Percentiles rank a stretch among this genome's conserved stretches.
These are phyloP conservation scores for Carex cristatella DNA, from an alignment of 176 grass and related monocot species.

Conservation along the genomic window DNA sequence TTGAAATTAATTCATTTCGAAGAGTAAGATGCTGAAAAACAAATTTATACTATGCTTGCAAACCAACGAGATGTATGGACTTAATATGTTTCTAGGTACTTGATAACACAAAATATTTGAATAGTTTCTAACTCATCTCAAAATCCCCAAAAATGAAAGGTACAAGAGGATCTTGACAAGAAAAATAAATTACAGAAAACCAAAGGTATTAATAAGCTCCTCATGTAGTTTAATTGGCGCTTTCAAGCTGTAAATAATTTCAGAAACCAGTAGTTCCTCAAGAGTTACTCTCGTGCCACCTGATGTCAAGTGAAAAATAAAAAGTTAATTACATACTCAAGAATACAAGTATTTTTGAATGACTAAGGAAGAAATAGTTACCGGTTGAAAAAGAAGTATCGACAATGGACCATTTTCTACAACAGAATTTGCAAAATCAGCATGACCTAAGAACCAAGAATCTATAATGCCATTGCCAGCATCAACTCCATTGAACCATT, in stretches of 20 bases:
- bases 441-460: slow-evolving; percentile 58
- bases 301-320: not conserved
- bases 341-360: not conserved
- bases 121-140: not conserved
- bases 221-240: not conserved
- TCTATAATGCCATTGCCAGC: slow-evolving; percentile 51
- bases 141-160: not conserved
- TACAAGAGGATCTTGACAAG: not conserved
- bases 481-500: slow-evolving; percentile 61
- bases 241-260: not conserved
- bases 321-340: not conserved
- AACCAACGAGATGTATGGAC: no score
- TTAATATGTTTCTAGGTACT: no score
- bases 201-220: not conserved
- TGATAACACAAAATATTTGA: no score
- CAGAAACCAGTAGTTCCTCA: not conserved
- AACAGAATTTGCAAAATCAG: slow-evolving; percentile 23
- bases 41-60: no score
- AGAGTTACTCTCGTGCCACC: not conserved
- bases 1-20: no score
- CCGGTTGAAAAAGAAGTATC: slow-evolving; percentile 53
- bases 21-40: no score
- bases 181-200: not conserved
- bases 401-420: slow-evolving; percentile 49
- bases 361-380: not conserved